phyloP scores from a whole-genome alignment of 495 filamentous ascomycete species.

The Aspergillus incahuasiensis region DNA sequence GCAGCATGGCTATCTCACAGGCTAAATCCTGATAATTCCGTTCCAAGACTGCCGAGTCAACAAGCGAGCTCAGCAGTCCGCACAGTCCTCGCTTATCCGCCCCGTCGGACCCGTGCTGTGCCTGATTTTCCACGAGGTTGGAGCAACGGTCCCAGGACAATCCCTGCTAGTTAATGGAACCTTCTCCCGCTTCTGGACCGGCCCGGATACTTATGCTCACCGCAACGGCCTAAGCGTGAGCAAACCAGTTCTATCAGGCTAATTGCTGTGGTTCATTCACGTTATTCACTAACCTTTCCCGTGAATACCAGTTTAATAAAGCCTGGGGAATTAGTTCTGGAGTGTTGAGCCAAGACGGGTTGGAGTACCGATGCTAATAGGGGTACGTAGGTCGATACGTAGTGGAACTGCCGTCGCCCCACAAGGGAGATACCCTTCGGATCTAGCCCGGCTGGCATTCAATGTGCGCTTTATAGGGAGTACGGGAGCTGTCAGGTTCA shows the following conservation, averaged over 20 bases:
- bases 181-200: slow-evolving; percentile 18
- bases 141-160: neutral
- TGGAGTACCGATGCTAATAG: slow-evolving; percentile 7
- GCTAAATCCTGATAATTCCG: slow-evolving; percentile 5
- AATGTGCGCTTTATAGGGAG: neutral
- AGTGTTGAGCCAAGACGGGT: neutral
- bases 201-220: slow-evolving; percentile 15
- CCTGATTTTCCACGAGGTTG: slow-evolving; percentile 4
- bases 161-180: slow-evolving; percentile 15
- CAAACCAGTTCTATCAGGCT: neutral
- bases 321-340: neutral
- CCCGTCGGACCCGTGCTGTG: neutral
- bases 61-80: neutral
- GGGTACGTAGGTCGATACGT: slow-evolving; percentile 5
- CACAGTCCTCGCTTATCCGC: neutral
- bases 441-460: slow-evolving; percentile 2
- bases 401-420: slow-evolving; percentile 2
- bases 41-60: neutral
- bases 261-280: neutral
- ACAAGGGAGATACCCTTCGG: slow-evolving; percentile 6
- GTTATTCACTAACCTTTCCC: neutral
- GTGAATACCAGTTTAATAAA: neutral
- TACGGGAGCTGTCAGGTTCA: neutral
- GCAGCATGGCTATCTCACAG: neutral
- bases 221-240: slow-evolving; percentile 2